phyloP scores from a whole-genome alignment of 345 rosid species.

The Ceriops tagal region DNA sequence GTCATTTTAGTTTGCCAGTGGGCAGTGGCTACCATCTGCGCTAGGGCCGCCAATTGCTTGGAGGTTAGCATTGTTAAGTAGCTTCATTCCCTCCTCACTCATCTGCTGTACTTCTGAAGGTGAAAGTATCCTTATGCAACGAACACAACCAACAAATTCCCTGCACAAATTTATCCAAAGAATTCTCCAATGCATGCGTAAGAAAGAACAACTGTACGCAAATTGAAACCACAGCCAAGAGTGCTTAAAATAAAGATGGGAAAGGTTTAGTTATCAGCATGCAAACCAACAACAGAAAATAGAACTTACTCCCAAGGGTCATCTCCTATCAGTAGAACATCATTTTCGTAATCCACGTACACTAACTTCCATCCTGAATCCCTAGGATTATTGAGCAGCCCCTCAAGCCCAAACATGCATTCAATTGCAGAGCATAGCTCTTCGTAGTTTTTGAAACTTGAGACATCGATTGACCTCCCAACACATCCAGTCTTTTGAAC shows the following conservation, averaged over 20 bases:
- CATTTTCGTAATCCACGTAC: slow-evolving; percentile 92
- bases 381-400: slow-evolving; percentile 69
- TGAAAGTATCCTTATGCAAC: slow-evolving; percentile 91
- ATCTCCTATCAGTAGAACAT: slow-evolving; percentile 93
- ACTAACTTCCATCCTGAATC: slow-evolving; percentile 94
- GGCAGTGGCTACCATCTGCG: slow-evolving; percentile 21
- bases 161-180: slow-evolving; percentile 29
- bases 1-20: too few relatives aligned
- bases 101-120: slow-evolving; percentile 96
- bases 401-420: slow-evolving; percentile 91
- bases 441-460: slow-evolving; percentile 70
- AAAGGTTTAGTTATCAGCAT: not conserved
- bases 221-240: not conserved
- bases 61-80: slow-evolving; percentile 61
- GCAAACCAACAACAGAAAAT: not conserved
- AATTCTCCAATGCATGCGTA: not conserved
- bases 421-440: slow-evolving; percentile 84
- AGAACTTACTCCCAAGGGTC: slow-evolving; percentile 97
- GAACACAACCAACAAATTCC: slow-evolving; percentile 95
- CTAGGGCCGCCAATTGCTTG: slow-evolving; percentile 40
- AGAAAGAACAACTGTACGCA: too few relatives aligned
- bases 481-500: slow-evolving; percentile 98
- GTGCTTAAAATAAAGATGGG: not conserved
- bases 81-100: slow-evolving; percentile 99
- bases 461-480: slow-evolving; percentile 92